Percentiles rank a stretch among this genome's conserved stretches.
phyloP scores from a whole-genome alignment of 768 basidiomycete genomes.

The Boletus rubescentipes region DNA sequence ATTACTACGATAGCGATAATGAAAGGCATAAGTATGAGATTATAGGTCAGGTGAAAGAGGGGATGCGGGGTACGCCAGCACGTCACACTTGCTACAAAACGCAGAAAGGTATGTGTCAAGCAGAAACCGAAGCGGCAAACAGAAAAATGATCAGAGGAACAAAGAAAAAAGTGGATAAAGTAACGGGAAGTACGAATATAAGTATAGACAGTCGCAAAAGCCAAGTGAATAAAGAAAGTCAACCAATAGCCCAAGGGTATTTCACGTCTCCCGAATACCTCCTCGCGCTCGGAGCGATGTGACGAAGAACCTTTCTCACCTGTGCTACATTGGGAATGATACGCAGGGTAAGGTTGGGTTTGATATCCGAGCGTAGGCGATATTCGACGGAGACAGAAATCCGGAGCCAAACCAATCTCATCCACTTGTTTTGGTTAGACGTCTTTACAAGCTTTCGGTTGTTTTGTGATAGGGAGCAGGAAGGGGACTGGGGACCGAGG shows the following conservation, averaged over 20 bases:
- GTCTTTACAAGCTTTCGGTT: slow-evolving; percentile 33
- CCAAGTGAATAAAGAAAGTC: slow-evolving; percentile 52
- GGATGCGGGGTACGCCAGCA: slow-evolving; percentile 24
- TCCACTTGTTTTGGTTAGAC: slow-evolving; percentile 37
- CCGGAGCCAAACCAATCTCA: slow-evolving; percentile 47
- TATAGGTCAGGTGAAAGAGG: slow-evolving; percentile 32
- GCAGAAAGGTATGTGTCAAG: slow-evolving; percentile 28
- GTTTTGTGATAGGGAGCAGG: slow-evolving; percentile 29
- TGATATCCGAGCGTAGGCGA: slow-evolving; percentile 5
- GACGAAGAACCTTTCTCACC: background rate
- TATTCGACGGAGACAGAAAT: slow-evolving; percentile 26
- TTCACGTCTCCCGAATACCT: slow-evolving; percentile 20
- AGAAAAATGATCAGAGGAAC: slow-evolving; percentile 27
- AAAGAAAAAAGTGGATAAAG: slow-evolving; percentile 32
- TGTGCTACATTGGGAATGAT: slow-evolving; percentile 10
- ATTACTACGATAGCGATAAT: slow-evolving; percentile 30
- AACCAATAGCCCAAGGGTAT: slow-evolving; percentile 62
- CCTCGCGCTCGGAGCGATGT: background rate
- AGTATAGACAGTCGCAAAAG: slow-evolving; percentile 32
- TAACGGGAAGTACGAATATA: slow-evolving; percentile 24
- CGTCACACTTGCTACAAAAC: slow-evolving; percentile 23
- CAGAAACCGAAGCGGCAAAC: slow-evolving; percentile 33
- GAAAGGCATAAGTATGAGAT: slow-evolving; percentile 30
- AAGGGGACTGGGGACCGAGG: slow-evolving; percentile 20
- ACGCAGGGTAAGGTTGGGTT: slow-evolving; percentile 7